Percentiles rank a stretch among this genome's conserved stretches.
Evolutionary conservation across 306 rosid genomes (phyloP).

Genomic region (Lathyrus sativus): DNA sequence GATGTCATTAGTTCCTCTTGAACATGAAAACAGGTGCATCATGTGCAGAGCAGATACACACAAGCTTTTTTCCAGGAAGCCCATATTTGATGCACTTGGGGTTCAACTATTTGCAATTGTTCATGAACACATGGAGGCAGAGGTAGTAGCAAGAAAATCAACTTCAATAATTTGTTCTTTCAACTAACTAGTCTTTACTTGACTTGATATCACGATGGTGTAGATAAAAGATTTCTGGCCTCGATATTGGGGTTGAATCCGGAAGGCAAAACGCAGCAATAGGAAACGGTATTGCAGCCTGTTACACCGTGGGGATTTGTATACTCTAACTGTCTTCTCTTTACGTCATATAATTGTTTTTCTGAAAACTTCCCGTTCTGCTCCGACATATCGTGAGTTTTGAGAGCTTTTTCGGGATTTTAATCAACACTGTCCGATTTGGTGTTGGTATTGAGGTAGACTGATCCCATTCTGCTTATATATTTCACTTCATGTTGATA

Average conservation of each 20-base stretch:
- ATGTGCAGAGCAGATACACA: constrained; percentile 98
- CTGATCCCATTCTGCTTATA: too few species aligned
- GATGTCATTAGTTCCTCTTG: constrained; percentile 25
- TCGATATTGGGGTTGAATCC: constrained; percentile 83
- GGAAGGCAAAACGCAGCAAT: too few species aligned
- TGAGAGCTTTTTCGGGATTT: too few species aligned
- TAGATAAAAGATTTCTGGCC: constrained; percentile 89
- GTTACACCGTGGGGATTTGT: too few species aligned
- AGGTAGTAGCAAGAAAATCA: constrained; percentile 51
- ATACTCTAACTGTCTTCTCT: too few species aligned
- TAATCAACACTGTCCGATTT: too few species aligned
- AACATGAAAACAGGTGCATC: constrained; percentile 74
- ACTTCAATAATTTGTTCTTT: constrained; percentile 34
- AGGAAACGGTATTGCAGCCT: too few species aligned
- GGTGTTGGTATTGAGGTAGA: too few species aligned
- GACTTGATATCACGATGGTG: constrained; percentile 27
- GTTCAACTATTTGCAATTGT: constrained; percentile 72
- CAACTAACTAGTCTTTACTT: constrained; percentile 35
- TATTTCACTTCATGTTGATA: too few species aligned
- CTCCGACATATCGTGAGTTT: too few species aligned
- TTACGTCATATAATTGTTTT: too few species aligned
- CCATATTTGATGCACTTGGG: constrained; percentile 78
- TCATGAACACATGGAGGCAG: constrained; percentile 79
- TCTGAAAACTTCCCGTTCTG: too few species aligned
- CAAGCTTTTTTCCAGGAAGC: constrained; percentile 68